Percentiles rank a stretch among this genome's conserved stretches.
phyloP scores from a whole-genome alignment of 2,329 filamentous ascomycete species.

The Colletotrichum australisinense region DNA sequence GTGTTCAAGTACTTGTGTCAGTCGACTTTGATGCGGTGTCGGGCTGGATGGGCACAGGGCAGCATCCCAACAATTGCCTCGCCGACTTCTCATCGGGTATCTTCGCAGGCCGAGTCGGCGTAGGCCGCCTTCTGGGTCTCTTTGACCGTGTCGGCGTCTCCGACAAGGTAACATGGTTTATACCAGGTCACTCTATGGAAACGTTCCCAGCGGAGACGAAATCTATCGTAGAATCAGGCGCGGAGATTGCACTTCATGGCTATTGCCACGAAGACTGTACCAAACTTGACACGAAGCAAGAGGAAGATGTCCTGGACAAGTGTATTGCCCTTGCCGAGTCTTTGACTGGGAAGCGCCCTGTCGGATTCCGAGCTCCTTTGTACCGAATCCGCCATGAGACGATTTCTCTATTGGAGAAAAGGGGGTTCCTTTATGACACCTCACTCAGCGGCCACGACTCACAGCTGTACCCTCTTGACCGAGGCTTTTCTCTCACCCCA shows the following conservation, averaged over 20 bases:
- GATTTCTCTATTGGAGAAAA: constrained; percentile 53
- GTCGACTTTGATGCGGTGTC: constrained; percentile 66
- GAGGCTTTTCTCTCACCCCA: constrained; percentile 48
- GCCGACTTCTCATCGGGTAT: constrained; percentile 62
- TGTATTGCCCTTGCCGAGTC: constrained; percentile 49
- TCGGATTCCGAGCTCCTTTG: constrained; percentile 60
- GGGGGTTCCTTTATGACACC: constrained; percentile 58
- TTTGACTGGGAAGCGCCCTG: constrained; percentile 52
- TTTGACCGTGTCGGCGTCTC: constrained; percentile 57
- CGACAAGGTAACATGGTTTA: constrained; percentile 62
- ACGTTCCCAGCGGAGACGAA: constrained; percentile 56
- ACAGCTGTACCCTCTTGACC: constrained; percentile 54
- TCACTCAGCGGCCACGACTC: constrained; percentile 58
- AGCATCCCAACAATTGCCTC: constrained; percentile 59
- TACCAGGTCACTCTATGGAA: constrained; percentile 62
- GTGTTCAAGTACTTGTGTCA: constrained; percentile 44
- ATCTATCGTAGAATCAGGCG: constrained; percentile 54
- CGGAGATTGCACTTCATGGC: constrained; percentile 60
- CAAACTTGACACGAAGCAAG: constrained; percentile 56
- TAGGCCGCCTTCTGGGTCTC: constrained; percentile 57
- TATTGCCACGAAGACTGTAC: constrained; percentile 59
- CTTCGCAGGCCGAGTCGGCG: constrained; percentile 62
- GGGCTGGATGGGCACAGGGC: constrained; percentile 64
- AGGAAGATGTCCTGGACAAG: constrained; percentile 56
- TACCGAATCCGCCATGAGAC: constrained; percentile 59